These are phyloP conservation scores for Sclerotinia sclerotiorum DNA, from an alignment of 2,329 filamentous ascomycete species.

Conservation along the genomic window DNA sequence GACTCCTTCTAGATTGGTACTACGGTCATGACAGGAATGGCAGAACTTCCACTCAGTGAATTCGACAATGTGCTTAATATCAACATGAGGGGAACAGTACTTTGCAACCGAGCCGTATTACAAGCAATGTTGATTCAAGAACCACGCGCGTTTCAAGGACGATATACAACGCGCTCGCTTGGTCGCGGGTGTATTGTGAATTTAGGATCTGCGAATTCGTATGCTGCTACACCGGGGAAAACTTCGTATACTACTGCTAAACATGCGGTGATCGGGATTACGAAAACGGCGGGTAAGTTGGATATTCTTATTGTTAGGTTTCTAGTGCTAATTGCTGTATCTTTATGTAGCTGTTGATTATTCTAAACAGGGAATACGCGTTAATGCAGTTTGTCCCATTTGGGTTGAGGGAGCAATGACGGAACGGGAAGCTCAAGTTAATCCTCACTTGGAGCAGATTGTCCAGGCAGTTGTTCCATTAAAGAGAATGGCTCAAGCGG, in stretches of 20 bases:
- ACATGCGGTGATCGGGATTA: conserved; percentile 8
- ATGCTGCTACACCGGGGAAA: neutral
- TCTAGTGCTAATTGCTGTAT: too few relatives aligned
- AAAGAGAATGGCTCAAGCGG: conserved; percentile 36
- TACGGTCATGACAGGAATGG: neutral
- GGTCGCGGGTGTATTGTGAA: neutral
- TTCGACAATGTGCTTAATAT: conserved; percentile 1
- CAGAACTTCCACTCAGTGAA: neutral
- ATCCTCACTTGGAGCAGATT: neutral
- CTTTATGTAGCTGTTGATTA: neutral
- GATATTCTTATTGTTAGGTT: too few relatives aligned
- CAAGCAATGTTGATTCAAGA: conserved; percentile 3
- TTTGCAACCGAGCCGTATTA: neutral
- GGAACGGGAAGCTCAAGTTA: neutral
- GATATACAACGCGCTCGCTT: neutral
- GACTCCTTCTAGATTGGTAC: neutral
- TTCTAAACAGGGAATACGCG: conserved; percentile 2
- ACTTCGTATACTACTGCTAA: neutral
- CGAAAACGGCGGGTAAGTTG: conserved; percentile 5
- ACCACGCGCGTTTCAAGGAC: neutral
- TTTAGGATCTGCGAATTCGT: neutral
- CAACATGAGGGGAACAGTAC: conserved; percentile 3
- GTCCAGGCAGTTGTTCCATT: conserved; percentile 10
- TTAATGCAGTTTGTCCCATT: conserved; percentile 18
- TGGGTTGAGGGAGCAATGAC: conserved; percentile 15